Base-by-base conservation (phyloP, 1,139 yeast species). In the Suhomyces chickasaworum region DNA sequence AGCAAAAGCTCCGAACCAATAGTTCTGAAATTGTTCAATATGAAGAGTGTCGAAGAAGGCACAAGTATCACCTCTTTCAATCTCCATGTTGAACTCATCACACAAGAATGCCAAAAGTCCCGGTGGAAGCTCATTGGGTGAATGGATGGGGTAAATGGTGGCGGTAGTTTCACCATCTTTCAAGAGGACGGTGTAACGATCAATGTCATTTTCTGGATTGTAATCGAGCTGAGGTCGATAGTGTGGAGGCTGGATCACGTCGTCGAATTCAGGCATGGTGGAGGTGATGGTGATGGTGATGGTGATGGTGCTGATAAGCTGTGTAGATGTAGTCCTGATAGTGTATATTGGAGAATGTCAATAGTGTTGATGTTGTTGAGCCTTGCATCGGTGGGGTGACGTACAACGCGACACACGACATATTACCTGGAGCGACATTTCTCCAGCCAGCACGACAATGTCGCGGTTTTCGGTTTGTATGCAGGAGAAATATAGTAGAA, bases 91-190 rank as follows among this genome's bases (percentile, higher is more conserved):
- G 68, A 88, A 86, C 69, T 93, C 98, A 60, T 90, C 97, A 54
- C 95, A 83, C 35, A 93, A 64, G 60, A 91, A 90, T 18, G 87
- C 86, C 41, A 89, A 65, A 21, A 93, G 72, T 0, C 90, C 95
- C 2, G 80, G 80, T 0, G 98, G 98, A 13, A 93, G 70, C 21
- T 76, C 80, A 21, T 72, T 73, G 0, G 83, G 75, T 21, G 81
- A 77, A 53, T 83, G 80, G 16, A 93, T 80, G 2, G 99, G 97
- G 60, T 89, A 89, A 50, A 91, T 84, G 5, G 97, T 90, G 1
- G 97, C 97, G 1, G 91, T 83, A 1, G 97, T 89, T 57, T 87
- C 91, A 9, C 93, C 93, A 64, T 91, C 97, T 61, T 88, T 86
- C 29, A 90, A 73, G 22, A 89, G 68, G 3, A 90, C 89, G 1